phyloP scores from a whole-genome alignment of 345 rosid genomes.

The Murraya koenigii region DNA sequence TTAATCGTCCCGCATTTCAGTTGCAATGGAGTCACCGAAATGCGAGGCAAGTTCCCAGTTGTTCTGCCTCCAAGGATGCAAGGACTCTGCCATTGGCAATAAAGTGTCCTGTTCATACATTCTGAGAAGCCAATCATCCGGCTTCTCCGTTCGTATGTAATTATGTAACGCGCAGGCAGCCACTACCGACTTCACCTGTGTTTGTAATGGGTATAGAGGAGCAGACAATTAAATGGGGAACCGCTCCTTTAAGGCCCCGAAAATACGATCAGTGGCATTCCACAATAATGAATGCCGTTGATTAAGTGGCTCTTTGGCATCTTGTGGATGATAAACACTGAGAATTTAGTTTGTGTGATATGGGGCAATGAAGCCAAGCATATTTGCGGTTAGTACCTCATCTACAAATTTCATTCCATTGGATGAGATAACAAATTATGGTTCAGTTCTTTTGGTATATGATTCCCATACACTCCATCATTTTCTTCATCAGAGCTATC shows the following conservation, averaged over 20 bases:
- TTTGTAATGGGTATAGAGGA: slow-evolving; percentile 86
- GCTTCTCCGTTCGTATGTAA: slow-evolving; percentile 66
- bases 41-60: slow-evolving; percentile 41
- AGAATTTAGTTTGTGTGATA: slow-evolving; percentile 44
- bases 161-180: slow-evolving; percentile 83
- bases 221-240: slow-evolving; percentile 83
- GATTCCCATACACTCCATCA: slow-evolving; percentile 37
- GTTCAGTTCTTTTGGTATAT: slow-evolving; percentile 42
- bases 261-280: slow-evolving; percentile 43
- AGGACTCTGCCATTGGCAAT: slow-evolving; percentile 36
- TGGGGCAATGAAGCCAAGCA: slow-evolving; percentile 80
- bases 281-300: slow-evolving; percentile 61
- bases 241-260: slow-evolving; percentile 75
- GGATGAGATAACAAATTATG: slow-evolving; percentile 33
- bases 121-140: slow-evolving; percentile 61
- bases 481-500: slow-evolving; percentile 57
- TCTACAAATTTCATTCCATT: slow-evolving; percentile 69
- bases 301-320: slow-evolving; percentile 67
- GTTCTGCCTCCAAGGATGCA: slow-evolving; percentile 38
- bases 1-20: slow-evolving; percentile 68
- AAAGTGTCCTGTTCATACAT: slow-evolving; percentile 42
- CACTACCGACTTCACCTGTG: slow-evolving; percentile 81
- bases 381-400: slow-evolving; percentile 66
- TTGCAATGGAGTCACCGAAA: slow-evolving; percentile 63
- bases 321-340: slow-evolving; percentile 45